A percentile compares a stretch with the other conserved stretches of the same genome.
phyloP scores from a whole-genome alignment of 106 monocot genomes.

The Dendrobium huoshanense region DNA sequence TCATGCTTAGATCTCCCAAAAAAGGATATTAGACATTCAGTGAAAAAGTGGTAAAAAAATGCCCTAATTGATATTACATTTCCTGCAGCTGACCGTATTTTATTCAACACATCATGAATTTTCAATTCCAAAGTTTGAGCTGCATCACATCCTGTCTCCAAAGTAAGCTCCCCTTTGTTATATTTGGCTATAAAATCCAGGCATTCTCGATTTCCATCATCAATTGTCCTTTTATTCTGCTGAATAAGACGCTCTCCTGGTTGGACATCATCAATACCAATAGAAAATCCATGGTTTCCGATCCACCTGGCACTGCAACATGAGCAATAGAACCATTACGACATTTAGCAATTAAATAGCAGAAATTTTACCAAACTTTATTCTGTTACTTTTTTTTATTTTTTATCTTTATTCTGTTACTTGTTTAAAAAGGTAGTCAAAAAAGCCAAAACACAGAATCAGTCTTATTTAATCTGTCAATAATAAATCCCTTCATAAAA shows the following conservation, averaged over 20 bases:
- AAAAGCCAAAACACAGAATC: not conserved
- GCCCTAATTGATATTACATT: slow-evolving; percentile 32
- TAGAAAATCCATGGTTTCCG: slow-evolving; percentile 98
- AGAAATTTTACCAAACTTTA: not conserved
- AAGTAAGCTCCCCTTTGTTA: slow-evolving; percentile 39
- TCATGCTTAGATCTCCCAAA: not conserved
- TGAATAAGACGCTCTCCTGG: slow-evolving; percentile 63
- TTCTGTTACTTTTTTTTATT: not conserved
- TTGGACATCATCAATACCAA: slow-evolving; percentile 94
- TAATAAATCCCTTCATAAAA: not conserved
- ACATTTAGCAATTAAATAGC: not conserved
- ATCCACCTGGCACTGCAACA: slow-evolving; percentile 92
- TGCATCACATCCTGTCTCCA: slow-evolving; percentile 65
- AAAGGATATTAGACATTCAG: slow-evolving; percentile 1
- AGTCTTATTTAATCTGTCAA: not conserved
- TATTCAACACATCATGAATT: slow-evolving; percentile 62
- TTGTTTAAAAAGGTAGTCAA: not conserved
- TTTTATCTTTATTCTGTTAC: not conserved
- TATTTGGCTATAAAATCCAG: slow-evolving; percentile 51
- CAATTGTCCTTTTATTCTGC: slow-evolving; percentile 60
- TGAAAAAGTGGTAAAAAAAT: not conserved
- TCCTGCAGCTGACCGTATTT: slow-evolving; percentile 62
- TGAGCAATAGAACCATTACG: not conserved
- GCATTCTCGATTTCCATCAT: slow-evolving; percentile 65
- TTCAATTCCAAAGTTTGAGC: slow-evolving; percentile 72